These are phyloP conservation scores for Guadua angustifolia DNA, from an alignment of 176 grass and related monocot species.

Conservation along the genomic window DNA sequence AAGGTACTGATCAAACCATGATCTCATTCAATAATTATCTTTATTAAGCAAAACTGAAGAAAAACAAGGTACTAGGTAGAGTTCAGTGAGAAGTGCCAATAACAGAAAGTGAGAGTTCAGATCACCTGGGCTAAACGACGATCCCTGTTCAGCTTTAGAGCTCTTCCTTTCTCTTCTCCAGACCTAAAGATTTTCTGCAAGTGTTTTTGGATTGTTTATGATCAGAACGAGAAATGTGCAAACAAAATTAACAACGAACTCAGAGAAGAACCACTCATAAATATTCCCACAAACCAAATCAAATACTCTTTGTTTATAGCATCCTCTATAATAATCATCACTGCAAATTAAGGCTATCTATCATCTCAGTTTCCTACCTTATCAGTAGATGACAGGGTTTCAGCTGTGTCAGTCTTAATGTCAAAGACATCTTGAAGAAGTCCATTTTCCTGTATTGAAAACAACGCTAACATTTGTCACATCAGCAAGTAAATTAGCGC, in stretches of 20 bases:
- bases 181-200: constrained; percentile 80
- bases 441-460: constrained; percentile 68
- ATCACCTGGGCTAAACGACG: constrained; percentile 75
- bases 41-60: neutral
- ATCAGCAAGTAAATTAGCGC: constrained; percentile 25
- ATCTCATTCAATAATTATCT: neutral
- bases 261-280: neutral
- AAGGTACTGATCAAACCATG: neutral
- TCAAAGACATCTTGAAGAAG: constrained; percentile 89
- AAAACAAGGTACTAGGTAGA: neutral
- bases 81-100: neutral
- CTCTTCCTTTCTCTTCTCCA: constrained; percentile 72
- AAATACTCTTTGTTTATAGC: neutral
- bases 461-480: constrained; percentile 19
- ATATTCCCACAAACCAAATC: neutral
- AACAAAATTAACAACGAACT: neutral
- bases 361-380: constrained; percentile 53
- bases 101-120: neutral
- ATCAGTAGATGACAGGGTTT: constrained; percentile 62
- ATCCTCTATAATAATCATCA: neutral
- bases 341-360: neutral
- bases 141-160: constrained; percentile 78
- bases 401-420: constrained; percentile 63
- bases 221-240: constrained; percentile 11
- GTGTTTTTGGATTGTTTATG: constrained; percentile 23